phyloP scores from a whole-genome alignment of 2,329 filamentous ascomycete species.

The Trichoderma endophyticum region DNA sequence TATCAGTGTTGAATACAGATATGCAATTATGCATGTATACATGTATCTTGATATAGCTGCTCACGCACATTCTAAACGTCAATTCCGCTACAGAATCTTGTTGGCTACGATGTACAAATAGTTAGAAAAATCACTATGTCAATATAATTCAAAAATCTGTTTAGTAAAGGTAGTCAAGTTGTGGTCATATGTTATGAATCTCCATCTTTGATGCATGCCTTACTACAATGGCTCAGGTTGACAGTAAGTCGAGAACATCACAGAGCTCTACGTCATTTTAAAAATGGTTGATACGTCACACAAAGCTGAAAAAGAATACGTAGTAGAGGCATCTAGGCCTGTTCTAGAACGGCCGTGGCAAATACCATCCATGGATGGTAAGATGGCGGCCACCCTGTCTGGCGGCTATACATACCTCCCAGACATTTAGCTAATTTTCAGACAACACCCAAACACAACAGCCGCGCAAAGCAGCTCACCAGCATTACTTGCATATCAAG shows the following conservation, averaged over 20 bases:
- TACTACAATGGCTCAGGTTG: not conserved
- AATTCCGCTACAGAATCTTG: not conserved
- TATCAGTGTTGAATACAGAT: not conserved
- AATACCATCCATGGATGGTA: not conserved
- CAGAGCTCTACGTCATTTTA: not conserved
- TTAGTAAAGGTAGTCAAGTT: not conserved
- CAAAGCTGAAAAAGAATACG: not conserved
- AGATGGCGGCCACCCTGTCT: not conserved
- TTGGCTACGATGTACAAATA: not conserved
- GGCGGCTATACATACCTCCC: not conserved
- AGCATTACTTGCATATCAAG: not conserved
- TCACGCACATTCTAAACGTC: not conserved
- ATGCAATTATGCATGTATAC: not conserved
- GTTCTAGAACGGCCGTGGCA: not conserved
- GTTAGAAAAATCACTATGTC: not conserved
- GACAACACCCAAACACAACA: not conserved
- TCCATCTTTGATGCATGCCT: not conserved
- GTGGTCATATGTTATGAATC: not conserved
- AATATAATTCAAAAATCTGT: not conserved
- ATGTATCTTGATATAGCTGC: not conserved
- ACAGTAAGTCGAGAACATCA: not conserved
- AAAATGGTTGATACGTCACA: not conserved
- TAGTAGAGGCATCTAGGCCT: not conserved
- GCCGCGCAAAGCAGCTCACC: not conserved
- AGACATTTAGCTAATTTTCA: not conserved